Evolutionary conservation across 2,329 filamentous ascomycete genomes (phyloP).

Genomic region (Camptophora hylomeconis): DNA sequence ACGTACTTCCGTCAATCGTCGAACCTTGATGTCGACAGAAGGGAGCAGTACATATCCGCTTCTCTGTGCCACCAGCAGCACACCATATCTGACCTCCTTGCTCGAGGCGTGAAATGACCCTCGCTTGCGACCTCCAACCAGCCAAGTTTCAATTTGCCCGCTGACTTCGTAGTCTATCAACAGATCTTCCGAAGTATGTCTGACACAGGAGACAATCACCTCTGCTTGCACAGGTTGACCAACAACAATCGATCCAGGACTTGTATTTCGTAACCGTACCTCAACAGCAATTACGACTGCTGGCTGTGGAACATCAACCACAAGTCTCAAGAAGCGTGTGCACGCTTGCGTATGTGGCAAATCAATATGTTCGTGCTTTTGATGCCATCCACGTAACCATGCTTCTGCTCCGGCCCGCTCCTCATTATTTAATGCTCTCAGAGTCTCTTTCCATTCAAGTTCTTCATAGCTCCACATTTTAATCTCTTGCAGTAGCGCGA

Average conservation of each 20-base stretch:
- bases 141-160: constrained; percentile 63
- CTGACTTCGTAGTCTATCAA: constrained; percentile 51
- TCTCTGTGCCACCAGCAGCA: constrained; percentile 69
- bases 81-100: constrained; percentile 30
- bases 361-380: constrained; percentile 20
- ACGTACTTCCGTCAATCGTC: constrained; percentile 4
- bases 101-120: constrained; percentile 49
- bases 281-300: constrained; percentile 72
- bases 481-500: constrained; percentile 40
- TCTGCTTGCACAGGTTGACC: constrained; percentile 2
- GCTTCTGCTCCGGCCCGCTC: constrained; percentile 30
- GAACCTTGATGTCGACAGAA: constrained; percentile 55
- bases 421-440: constrained; percentile 36
- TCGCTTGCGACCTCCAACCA: constrained; percentile 68
- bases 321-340: constrained; percentile 59
- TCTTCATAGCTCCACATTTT: constrained; percentile 38
- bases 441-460: constrained; percentile 40
- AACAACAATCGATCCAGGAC: background rate
- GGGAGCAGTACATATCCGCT: constrained; percentile 70
- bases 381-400: constrained; percentile 47
- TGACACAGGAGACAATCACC: constrained; percentile 15
- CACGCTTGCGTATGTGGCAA: constrained; percentile 4
- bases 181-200: constrained; percentile 27
- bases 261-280: constrained; percentile 26
- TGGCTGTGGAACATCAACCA: constrained; percentile 76